Evolutionary conservation across 176 grass and related monocot genomes (phyloP), one percentile per base, ranked within the genome.

Genomic region (Chrysopogon serrulatus): DNA sequence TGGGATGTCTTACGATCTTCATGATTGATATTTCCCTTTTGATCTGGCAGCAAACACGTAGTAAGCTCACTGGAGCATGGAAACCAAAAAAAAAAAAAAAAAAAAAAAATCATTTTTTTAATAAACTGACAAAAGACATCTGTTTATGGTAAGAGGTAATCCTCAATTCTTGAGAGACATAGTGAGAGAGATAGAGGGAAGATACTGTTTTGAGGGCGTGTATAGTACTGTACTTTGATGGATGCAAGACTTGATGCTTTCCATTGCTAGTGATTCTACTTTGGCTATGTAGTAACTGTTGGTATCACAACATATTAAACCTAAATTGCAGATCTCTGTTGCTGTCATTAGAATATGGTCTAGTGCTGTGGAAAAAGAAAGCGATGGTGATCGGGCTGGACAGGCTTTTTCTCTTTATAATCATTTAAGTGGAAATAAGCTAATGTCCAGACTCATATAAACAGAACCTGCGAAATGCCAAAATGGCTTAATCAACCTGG

Each of bases 1-100:
- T 83, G 5, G 96, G 93, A 70, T 99, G 96, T 18, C 96, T 86
- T 48, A 99, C 91, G 41, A 99, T 99, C 89, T 99, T 99, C 93
- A 95, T 98, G 84, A 95, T 95, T 17, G 93, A 98, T 93, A 98
- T 98, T 76, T 98, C 96, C 88, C 81, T 98, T 89, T 95, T 98
- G 68, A 95, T 95, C 96, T 98, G 84, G 31, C 65, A 64, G 82
- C 19, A 73, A 79, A 68, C 39, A 48, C 53, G 40, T 27, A 53
- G 27, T 84, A 3, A 88, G 73, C 63, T 62, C 40, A 43, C 9
- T 78, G 73, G 32, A 37, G 40, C 23, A 74, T 45, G 34, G n/a
- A 77, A 41, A 42, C 14, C 10, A 27, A 17, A 72, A 60, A 27
- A 21, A 67, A n/a, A n/a, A n/a, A 27, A 17, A 72, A 60, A 27